These are phyloP conservation scores for Chamaecrista fasciculata DNA, from an alignment of 306 rosid genomes.

Conservation along the genomic window DNA sequence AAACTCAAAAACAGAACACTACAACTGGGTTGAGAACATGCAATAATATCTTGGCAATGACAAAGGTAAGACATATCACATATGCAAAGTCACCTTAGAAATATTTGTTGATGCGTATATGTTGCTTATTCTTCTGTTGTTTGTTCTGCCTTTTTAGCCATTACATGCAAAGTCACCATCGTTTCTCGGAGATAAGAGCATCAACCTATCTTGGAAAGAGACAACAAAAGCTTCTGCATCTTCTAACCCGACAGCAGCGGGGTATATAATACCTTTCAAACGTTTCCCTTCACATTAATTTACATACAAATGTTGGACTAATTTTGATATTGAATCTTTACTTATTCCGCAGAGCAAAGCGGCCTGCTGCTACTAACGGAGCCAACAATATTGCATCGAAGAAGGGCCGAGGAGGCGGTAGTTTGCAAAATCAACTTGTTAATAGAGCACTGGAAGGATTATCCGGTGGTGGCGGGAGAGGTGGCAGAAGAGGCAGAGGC, in stretches of 20 bases:
- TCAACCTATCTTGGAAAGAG: constrained; percentile 96
- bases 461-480: constrained; percentile 71
- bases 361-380: constrained; percentile 64
- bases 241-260: constrained; percentile 47
- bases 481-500: constrained; percentile 60
- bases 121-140: not conserved
- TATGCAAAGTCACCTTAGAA: not conserved
- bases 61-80: constrained; percentile 53
- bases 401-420: constrained; percentile 80
- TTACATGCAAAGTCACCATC: constrained; percentile 70
- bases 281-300: too few species aligned
- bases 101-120: not conserved
- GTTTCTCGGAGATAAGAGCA: constrained; percentile 83
- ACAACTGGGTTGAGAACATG: constrained; percentile 94
- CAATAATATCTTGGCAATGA: constrained; percentile 87
- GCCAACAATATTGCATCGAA: constrained; percentile 54
- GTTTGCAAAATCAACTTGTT: constrained; percentile 73
- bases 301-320: too few species aligned
- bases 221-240: constrained; percentile 51
- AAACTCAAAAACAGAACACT: constrained; percentile 87
- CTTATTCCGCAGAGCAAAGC: constrained; percentile 57
- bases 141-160: constrained; percentile 36
- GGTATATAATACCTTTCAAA: constrained; percentile 43
- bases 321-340: not conserved
- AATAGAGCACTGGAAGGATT: constrained; percentile 86